phyloP scores from a whole-genome alignment of 371 early-diverging fungal genomes.

The Capillidium heterosporum region DNA sequence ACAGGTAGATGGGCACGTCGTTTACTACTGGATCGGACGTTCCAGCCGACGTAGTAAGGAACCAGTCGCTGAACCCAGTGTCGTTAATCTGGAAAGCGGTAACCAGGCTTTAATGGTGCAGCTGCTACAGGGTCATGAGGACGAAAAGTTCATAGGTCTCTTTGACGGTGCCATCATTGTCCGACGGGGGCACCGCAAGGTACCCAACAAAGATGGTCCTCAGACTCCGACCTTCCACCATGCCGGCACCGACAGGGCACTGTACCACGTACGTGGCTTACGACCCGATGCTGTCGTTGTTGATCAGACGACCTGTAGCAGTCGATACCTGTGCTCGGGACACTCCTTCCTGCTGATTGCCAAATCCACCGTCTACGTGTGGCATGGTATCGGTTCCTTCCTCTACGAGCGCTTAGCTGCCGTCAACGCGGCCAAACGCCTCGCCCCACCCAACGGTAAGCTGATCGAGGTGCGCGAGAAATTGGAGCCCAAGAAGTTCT shows the following conservation, averaged over 20 bases:
- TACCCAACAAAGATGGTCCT: no score
- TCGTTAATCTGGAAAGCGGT: background rate
- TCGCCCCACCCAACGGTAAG: background rate
- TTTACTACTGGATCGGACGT: constrained; percentile 6
- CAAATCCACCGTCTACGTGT: background rate
- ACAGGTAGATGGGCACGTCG: background rate
- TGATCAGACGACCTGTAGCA: background rate
- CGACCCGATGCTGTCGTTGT: background rate
- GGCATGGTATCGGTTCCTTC: constrained; percentile 6
- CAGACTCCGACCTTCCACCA: no score
- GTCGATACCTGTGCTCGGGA: constrained; percentile 2
- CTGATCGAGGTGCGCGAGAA: constrained; percentile 4
- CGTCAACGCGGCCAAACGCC: constrained; percentile 1
- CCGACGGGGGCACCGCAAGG: background rate
- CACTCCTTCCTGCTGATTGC: constrained; percentile 1
- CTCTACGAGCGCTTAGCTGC: constrained; percentile 5
- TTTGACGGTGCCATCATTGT: constrained; percentile 1
- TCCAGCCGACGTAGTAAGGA: constrained; percentile 1
- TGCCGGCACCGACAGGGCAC: background rate
- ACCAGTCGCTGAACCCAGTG: background rate
- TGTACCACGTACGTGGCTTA: constrained; percentile 3
- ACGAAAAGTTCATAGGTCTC: background rate
- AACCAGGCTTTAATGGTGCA: constrained; percentile 6
- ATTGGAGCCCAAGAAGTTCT: constrained; percentile 5
- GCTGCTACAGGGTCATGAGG: constrained; percentile 2